Base-by-base conservation (phyloP, 75 land plant species). In the Gnetum montanum region DNA sequence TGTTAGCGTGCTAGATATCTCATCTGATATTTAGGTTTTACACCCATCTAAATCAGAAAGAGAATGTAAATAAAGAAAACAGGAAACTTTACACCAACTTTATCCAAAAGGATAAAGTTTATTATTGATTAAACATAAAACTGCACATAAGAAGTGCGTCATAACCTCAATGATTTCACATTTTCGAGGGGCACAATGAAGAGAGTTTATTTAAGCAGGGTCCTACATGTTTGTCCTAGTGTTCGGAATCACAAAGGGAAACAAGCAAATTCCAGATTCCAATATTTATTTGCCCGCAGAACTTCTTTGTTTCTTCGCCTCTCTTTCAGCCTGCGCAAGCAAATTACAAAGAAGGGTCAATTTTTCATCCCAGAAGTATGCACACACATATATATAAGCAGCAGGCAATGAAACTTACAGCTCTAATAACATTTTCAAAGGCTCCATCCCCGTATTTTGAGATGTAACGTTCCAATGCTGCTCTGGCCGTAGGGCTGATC, bases 401-500 rank as follows among this genome's bases (percentile, higher is more conserved):
- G 31, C 10, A 2, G 7, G 29, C 22, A 1, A 2, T 51, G 19
- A 2, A 8, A 34, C 55, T 71, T 77, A 90, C 96, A 57, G 79
- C 76, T 57, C 62, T 59, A 62, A 90, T 60, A 7, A 80, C 69
- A 30, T 73, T 65, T 3, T 85, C 84, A 47, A 90, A 70, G 5
- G 91, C 78, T 1, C 71, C 79, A 6, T 70, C 59, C 3, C 96
- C 96, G 60, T 85, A 19, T 30, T 47, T 68, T 13, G 74, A 69
- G 37, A 90, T 80, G 67, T 73, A 90, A 2, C 65, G 44, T 52
- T 71, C 74, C 0, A 88, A 76, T 0, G 80, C 65, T 31, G 73
- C 71, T 35, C 88, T 67, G 0, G 85, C 81, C 31, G 75, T 72
- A 10, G 77, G 65, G 67, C 75, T 80, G 73, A 84, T 72, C 88